Percentiles rank a stretch among this genome's conserved stretches.
These are phyloP conservation scores for Eucalyptus dawsonii DNA, from an alignment of 345 rosid species.

Conservation along the genomic window DNA sequence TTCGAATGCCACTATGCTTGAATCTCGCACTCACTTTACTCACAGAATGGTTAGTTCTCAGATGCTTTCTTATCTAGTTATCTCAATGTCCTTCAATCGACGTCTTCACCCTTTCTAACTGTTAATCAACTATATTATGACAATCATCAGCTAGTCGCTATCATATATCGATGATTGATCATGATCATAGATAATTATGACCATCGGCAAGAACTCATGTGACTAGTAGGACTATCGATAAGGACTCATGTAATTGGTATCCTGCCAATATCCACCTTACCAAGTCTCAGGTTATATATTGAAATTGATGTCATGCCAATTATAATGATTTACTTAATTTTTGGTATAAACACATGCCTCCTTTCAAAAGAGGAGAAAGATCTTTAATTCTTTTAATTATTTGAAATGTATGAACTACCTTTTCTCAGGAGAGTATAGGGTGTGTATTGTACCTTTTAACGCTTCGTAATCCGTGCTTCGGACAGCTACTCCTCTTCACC, in stretches of 20 bases:
- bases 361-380: neutral
- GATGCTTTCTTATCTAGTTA: no score
- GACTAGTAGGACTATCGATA: neutral
- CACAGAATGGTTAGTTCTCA: no score
- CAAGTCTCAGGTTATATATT: neutral
- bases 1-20: no score
- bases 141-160: no score
- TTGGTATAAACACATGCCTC: neutral
- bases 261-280: neutral
- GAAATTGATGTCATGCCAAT: neutral
- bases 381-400: no score
- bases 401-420: neutral
- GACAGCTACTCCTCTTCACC: neutral
- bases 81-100: no score
- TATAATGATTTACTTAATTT: neutral
- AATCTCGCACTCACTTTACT: no score
- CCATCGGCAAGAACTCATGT: neutral
- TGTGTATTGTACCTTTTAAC: neutral
- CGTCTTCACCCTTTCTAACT: no score
- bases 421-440: no score
- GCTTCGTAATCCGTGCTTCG: neutral
- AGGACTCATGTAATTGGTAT: neutral
- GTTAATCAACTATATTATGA: no score
- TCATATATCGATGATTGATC: no score
- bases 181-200: no score